Conservation (phyloP, 306 rosid species). For the Macrotyloma uniflorum region DNA sequence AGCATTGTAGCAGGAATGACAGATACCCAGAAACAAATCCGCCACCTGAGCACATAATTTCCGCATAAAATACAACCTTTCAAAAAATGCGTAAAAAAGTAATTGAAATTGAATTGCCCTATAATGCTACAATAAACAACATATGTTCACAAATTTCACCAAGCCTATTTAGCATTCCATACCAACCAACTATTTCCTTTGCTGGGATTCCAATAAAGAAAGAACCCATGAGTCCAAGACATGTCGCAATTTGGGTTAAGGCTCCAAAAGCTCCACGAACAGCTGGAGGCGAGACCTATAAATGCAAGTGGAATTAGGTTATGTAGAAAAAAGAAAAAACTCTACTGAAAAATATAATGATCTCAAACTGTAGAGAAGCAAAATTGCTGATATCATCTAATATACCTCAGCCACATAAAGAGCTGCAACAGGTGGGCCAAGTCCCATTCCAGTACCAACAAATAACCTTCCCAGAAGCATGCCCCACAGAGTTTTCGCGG, state of each 20-base stretch:
- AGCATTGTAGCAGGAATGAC: constrained; percentile 63
- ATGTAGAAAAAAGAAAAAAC: not conserved
- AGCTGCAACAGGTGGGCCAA: constrained; percentile 86
- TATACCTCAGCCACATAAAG: constrained; percentile 87
- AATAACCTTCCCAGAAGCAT: constrained; percentile 88
- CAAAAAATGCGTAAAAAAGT: constrained; percentile 5
- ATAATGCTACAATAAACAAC: not conserved
- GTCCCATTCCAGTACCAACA: constrained; percentile 87
- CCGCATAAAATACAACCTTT: constrained; percentile 13
- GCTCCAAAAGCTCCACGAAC: constrained; percentile 80
- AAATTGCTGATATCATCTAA: not conserved
- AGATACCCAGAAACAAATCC: constrained; percentile 84
- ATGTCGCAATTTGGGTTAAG: constrained; percentile 84
- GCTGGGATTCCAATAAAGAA: constrained; percentile 77
- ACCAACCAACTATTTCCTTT: constrained; percentile 78
- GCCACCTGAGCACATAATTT: constrained; percentile 71
- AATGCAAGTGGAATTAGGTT: constrained; percentile 30
- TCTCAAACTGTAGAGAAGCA: constrained; percentile 27
- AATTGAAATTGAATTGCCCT: constrained; percentile 12
- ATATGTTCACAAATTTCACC: constrained; percentile 23
- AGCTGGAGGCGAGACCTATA: constrained; percentile 78
- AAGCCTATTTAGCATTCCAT: constrained; percentile 42
- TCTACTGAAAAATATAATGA: constrained; percentile 10
- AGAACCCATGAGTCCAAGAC: constrained; percentile 79
- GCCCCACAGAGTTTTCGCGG: constrained; percentile 69